Base-by-base conservation (phyloP, 345 rosid species). In the Sisymbrium irio region DNA sequence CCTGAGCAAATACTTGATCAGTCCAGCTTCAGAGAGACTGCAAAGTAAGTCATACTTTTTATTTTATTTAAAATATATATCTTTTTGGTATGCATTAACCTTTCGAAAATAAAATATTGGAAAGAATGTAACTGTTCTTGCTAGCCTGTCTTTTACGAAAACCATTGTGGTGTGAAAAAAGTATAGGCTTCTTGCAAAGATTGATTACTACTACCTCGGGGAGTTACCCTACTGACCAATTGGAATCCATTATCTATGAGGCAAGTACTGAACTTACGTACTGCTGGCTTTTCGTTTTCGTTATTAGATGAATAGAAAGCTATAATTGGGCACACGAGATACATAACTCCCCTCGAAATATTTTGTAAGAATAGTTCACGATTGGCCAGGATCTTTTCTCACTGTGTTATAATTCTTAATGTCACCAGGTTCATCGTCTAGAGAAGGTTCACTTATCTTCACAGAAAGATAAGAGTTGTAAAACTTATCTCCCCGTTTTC, bases 1-100 rank as follows among this genome's bases (percentile, higher is more conserved):
- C 96, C 98, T 0, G 97, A 87, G 82, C 80, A 93, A 78, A 80
- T 93, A 46, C 97, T 93, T 51, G 89, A 88, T 61, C 85, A 85
- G 44, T 67, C 88, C 18, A 79, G 80, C 78, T 93, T 93, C 8
- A 89, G 78, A 28, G 76, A 67, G 49, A 79, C 88, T 74, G 86
- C 89, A 15, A 89, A 82, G 73, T 1, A 22, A 30, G 22, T 65
- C 35, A n/a, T n/a, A n/a, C n/a, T n/a, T n/a, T n/a, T n/a, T n/a
- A n/a, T n/a, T n/a, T n/a, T n/a, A n/a, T n/a, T n/a, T n/a, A n/a
- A n/a, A n/a, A n/a, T n/a, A n/a, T n/a, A n/a, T n/a, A n/a, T n/a
- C n/a, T n/a, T 25, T n/a, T 32, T 69, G 44, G 28, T 47, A 14
- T 39, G 15, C 39, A 15, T 17, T 2, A 27, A 40, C 40, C 13